phyloP scores from a whole-genome alignment of 495 filamentous ascomycete species.

The Hypoxylon fragiforme region DNA sequence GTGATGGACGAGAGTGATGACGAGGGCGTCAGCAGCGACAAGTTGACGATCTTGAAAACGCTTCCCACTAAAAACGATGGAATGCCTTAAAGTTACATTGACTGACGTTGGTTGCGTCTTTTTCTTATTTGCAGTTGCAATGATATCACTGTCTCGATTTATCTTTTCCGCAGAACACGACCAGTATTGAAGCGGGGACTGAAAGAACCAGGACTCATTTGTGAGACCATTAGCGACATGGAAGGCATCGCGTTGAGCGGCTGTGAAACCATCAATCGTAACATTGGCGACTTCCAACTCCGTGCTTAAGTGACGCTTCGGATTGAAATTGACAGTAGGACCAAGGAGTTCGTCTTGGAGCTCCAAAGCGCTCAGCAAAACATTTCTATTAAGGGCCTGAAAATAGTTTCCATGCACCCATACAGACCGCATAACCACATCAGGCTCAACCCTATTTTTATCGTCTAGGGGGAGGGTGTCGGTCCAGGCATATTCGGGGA shows the following conservation, averaged over 20 bases:
- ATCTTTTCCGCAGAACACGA: slow-evolving; percentile 61
- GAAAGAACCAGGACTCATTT: slow-evolving; percentile 63
- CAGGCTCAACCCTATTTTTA: slow-evolving; percentile 42
- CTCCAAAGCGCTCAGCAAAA: slow-evolving; percentile 62
- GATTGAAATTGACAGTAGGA: slow-evolving; percentile 54
- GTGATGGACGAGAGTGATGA: slow-evolving; percentile 70
- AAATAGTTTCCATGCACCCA: slow-evolving; percentile 69
- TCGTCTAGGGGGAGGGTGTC: slow-evolving; percentile 62
- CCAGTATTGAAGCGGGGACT: slow-evolving; percentile 78
- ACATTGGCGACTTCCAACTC: slow-evolving; percentile 26
- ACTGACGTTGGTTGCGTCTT: slow-evolving; percentile 58
- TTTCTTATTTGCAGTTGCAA: slow-evolving; percentile 64
- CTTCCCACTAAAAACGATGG: slow-evolving; percentile 75
- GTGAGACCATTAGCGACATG: slow-evolving; percentile 57
- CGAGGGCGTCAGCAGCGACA: slow-evolving; percentile 69
- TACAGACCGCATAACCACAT: slow-evolving; percentile 61
- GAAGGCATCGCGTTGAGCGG: slow-evolving; percentile 49
- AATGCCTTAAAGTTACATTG: slow-evolving; percentile 70
- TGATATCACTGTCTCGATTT: slow-evolving; percentile 58
- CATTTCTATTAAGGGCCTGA: slow-evolving; percentile 63
- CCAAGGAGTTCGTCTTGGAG: slow-evolving; percentile 65
- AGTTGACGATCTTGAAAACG: slow-evolving; percentile 63
- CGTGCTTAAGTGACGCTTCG: slow-evolving; percentile 36
- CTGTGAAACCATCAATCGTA: slow-evolving; percentile 38
- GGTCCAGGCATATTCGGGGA: slow-evolving; percentile 78